Base-by-base conservation (phyloP, 108 stramenopile species). In the Phaeodactylum tricornutum region DNA sequence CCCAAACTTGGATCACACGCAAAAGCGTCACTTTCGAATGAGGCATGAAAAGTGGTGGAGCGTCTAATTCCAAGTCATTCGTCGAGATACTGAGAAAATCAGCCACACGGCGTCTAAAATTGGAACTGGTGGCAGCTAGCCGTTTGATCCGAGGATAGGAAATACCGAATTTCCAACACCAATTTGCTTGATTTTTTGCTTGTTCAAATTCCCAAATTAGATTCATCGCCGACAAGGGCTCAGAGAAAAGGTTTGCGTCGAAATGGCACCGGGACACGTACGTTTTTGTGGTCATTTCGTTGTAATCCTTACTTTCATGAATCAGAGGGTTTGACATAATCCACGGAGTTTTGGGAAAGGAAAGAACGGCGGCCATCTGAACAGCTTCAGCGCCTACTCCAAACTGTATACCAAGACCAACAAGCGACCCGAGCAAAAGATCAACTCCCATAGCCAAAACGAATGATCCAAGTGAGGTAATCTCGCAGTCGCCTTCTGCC, bases 401-500 rank as follows among this genome's bases (percentile, higher is more conserved):
- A 53, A 88, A 82, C 59, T 88, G 87, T 48, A 86, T 85, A 12
- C 84, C 84, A 2, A 93, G 55, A 6, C 92, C 92, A 8, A 93
- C 66, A 8, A 93, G 59, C 6, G 74, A 63, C 17, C 84, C 92
- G 17, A 93, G 36, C 7, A 58, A 46, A 35, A 88, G 42, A 55
- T 93, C 92, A 14, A 88, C 67, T 9, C 92, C 92, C 1, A 87
- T 62, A 21, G 75, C 44, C 11, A 67, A 68, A 8, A 85, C 92
- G 55, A 93, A 81, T 14, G 46, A 27, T 34, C 92, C 87, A 24
- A 87, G 57, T 12, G 47, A 30, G 9, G 87, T 89, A 23, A 93
- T 86, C 19, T 74, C 72, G 3, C 79, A 70, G 5, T 72, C 42
- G 44, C 83, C 85, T 32, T 63, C 43, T 20, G 86, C 69, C 6